Percentiles rank a stretch among this genome's conserved stretches.
Evolutionary conservation across 495 filamentous ascomycete genomes (phyloP).

Genomic region (Penicillium maclennaniae): DNA sequence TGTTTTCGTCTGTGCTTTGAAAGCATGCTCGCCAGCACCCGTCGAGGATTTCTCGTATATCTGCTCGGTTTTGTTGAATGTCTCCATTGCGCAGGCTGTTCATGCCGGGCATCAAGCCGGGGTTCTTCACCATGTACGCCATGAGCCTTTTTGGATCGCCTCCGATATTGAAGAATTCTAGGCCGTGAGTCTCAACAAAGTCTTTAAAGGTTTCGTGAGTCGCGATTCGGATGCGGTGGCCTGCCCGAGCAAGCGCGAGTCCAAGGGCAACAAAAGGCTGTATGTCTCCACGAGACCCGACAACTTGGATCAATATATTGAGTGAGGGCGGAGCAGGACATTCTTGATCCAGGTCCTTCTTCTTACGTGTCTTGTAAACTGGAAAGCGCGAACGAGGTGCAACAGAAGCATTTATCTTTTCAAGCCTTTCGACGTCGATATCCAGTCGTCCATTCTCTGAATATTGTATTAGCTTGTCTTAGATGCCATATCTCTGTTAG

Average conservation of each 20-base stretch:
- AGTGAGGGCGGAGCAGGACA: background rate
- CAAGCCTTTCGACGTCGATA: no score
- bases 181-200: background rate
- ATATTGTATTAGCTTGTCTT: no score
- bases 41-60: background rate
- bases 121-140: conserved; percentile 2
- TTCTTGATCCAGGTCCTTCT: no score
- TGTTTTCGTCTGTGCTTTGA: no score
- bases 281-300: background rate
- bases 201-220: background rate
- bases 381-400: no score
- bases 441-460: no score
- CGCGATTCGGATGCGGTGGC: background rate
- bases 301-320: background rate
- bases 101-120: background rate
- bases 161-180: background rate
- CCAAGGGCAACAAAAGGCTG: background rate
- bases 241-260: background rate
- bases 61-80: background rate
- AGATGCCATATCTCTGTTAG: no score
- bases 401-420: no score
- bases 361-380: no score
- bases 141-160: background rate
- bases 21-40: background rate
- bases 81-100: background rate